Evolutionary conservation across 441 rosid species (phyloP).

Genomic region (Populus hybrid): DNA sequence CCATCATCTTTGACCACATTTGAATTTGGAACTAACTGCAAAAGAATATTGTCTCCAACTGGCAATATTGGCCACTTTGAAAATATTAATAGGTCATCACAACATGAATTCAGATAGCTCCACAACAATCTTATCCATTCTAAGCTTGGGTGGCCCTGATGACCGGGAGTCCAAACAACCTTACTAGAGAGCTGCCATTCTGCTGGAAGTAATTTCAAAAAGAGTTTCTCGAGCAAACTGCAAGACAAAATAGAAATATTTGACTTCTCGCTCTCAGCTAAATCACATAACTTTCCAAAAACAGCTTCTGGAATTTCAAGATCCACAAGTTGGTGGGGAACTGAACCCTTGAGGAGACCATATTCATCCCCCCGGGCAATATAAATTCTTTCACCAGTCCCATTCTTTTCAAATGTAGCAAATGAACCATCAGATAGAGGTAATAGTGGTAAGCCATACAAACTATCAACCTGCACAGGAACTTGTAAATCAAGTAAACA

Average conservation of each 20-base stretch:
- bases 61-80: constrained; percentile 98
- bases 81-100: constrained; percentile 89
- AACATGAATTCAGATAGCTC: constrained; percentile 75
- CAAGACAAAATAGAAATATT: constrained; percentile 84
- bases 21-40: constrained; percentile 74
- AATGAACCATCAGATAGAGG: constrained; percentile 94
- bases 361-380: constrained; percentile 68
- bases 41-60: constrained; percentile 65
- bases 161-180: constrained; percentile 86
- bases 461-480: constrained; percentile 46
- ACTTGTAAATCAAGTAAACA: constrained; percentile 75
- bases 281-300: constrained; percentile 58
- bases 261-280: constrained; percentile 73
- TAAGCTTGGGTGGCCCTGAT: constrained; percentile 72
- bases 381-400: constrained; percentile 79
- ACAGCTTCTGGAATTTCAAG: constrained; percentile 63
- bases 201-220: constrained; percentile 80
- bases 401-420: constrained; percentile 71
- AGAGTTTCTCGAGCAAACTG: constrained; percentile 81
- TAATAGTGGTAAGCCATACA: constrained; percentile 83
- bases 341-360: constrained; percentile 78
- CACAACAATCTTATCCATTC: constrained; percentile 87
- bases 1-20: constrained; percentile 78
- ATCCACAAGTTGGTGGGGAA: constrained; percentile 84
- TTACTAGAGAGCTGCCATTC: constrained; percentile 83